Base-by-base conservation (phyloP, 192 early-diverging fungal species). In the Dissophora ornata region DNA sequence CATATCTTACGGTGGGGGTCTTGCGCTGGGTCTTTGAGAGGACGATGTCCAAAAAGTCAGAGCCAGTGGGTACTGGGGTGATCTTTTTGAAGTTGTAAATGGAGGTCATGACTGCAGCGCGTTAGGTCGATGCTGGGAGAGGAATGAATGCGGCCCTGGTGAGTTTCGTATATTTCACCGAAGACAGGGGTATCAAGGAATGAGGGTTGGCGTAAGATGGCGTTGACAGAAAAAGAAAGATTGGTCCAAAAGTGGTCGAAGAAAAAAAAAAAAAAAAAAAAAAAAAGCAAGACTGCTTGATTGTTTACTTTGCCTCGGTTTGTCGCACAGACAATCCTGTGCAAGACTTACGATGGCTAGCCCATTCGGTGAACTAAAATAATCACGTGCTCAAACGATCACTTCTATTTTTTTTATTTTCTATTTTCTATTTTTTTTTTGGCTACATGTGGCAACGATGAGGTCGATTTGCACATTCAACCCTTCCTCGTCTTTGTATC, bases 41-140 rank as follows among this genome's bases (percentile, higher is more conserved):
- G 61, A 96, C 89, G 82, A 98, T 98, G 88, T 99, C 97, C 81
- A 99, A 81, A 84, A 99, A 98, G 84, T 98, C 97, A 45, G 81
- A 79, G 28, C 90, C 88, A 62, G 91, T 91, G 28, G 96, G 96
- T 15, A 99, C 96, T 29, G 95, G 94, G 84, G 94, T 92, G 61
- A 99, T 95, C 82, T 92, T 91, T 81, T 99, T 99, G 85, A 99
- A 97, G 94, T 99, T 99, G 85, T 99, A 99, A 70, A 96, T 66
- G 34, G 63, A 67, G 24, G 73, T 65, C 62, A 74, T 77, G 62
- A 22, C n/a, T 42, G 61, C 10, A 32, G 45, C 3, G 16, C 46
- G n/a, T n/a, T n/a, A n/a, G n/a, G n/a, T n/a, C n/a, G n/a, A n/a
- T n/a, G n/a, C n/a, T n/a, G n/a, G n/a, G n/a, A n/a, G n/a, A 32